Evolutionary conservation across 2,329 filamentous ascomycete genomes (phyloP).

Genomic region (Lachnellula subtilissima): DNA sequence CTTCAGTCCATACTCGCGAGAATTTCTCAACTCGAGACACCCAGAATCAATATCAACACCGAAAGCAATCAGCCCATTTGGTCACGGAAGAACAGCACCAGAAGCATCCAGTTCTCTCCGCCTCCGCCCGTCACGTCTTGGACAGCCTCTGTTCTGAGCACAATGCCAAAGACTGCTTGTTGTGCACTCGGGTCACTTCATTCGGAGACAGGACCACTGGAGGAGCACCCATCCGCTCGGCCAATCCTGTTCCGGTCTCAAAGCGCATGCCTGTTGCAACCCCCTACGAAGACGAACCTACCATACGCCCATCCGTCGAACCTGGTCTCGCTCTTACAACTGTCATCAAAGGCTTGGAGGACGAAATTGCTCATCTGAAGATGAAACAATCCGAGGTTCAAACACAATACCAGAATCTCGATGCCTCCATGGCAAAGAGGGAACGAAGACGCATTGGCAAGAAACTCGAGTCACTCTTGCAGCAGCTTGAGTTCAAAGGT

Average conservation of each 20-base stretch:
- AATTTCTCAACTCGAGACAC: too few species aligned
- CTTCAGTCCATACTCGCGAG: too few species aligned
- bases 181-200: slow-evolving; percentile 51
- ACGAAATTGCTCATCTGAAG: slow-evolving; percentile 74
- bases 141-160: slow-evolving; percentile 48
- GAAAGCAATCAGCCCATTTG: too few species aligned
- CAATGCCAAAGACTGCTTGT: slow-evolving; percentile 51
- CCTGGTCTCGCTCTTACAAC: slow-evolving; percentile 52
- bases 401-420: slow-evolving; percentile 58
- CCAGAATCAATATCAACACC: too few species aligned
- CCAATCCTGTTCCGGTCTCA: slow-evolving; percentile 62
- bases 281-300: slow-evolving; percentile 33
- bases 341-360: slow-evolving; percentile 77
- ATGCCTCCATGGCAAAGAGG: slow-evolving; percentile 61
- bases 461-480: slow-evolving; percentile 57
- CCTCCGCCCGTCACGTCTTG: slow-evolving; percentile 48
- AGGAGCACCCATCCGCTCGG: slow-evolving; percentile 48
- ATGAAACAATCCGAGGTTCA: slow-evolving; percentile 60
- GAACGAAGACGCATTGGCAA: slow-evolving; percentile 57
- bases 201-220: slow-evolving; percentile 31
- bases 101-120: slow-evolving; percentile 44
- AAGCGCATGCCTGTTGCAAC: slow-evolving; percentile 46
- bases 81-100: neutral
- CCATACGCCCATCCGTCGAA: slow-evolving; percentile 43
- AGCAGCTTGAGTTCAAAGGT: slow-evolving; percentile 65